A percentile compares a stretch with the other conserved stretches of the same genome.
Evolutionary conservation across 2,329 filamentous ascomycete species (phyloP).

Genomic region (Aspergillaceae sp.): DNA sequence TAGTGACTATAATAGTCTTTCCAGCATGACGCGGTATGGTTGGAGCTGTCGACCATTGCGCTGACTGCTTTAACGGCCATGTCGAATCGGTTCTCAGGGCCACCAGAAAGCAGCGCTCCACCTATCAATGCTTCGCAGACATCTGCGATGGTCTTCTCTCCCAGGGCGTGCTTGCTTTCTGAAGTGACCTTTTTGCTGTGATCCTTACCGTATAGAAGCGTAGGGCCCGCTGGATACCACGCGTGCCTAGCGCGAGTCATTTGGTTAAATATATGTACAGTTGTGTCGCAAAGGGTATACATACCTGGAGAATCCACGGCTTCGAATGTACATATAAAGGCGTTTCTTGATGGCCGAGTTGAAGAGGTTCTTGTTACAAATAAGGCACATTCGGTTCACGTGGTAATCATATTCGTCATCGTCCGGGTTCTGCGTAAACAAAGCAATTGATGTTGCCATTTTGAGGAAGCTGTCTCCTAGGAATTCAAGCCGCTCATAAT

Average conservation of each 20-base stretch:
- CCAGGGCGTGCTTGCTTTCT: conserved; percentile 54
- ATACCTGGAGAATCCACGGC: conserved; percentile 66
- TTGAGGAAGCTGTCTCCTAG: conserved; percentile 91
- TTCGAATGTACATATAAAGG: conserved; percentile 69
- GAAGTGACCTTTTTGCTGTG: conserved; percentile 40
- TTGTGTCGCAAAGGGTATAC: conserved; percentile 6
- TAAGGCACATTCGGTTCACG: conserved; percentile 77
- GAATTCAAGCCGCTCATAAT: conserved; percentile 92
- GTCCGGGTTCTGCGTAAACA: conserved; percentile 68
- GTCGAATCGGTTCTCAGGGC: conserved; percentile 45
- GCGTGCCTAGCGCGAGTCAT: conserved; percentile 44
- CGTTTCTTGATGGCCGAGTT: conserved; percentile 60
- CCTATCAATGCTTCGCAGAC: conserved; percentile 93
- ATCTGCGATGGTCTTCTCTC: conserved; percentile 86
- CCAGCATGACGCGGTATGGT: conserved; percentile 63
- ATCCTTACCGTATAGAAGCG: conserved; percentile 63
- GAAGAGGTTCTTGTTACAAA: conserved; percentile 87
- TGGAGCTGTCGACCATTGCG: conserved; percentile 55
- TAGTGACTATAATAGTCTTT: conserved; percentile 66
- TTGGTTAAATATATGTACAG: conserved; percentile 4
- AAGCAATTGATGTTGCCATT: conserved; percentile 83
- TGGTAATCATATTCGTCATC: conserved; percentile 82
- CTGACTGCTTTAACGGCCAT: conserved; percentile 52
- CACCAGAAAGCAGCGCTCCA: conserved; percentile 58
- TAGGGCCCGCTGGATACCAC: conserved; percentile 82